Evolutionary conservation across 306 rosid genomes (phyloP), one percentile per base, ranked within the genome.

Genomic region (Corylus heterophylla): DNA sequence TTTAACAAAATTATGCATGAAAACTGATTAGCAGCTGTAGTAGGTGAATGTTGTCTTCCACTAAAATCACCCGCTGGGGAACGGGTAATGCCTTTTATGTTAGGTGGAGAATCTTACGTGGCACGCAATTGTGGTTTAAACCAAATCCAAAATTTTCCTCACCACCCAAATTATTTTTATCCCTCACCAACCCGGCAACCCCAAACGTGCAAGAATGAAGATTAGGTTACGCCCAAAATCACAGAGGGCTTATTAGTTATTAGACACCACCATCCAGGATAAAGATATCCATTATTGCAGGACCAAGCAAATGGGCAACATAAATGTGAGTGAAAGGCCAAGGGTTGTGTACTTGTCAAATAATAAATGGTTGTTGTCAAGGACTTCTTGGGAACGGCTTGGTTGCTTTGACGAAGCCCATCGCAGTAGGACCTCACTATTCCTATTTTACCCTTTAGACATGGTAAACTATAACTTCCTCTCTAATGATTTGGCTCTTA

Each of bases 51-150:
- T 8, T 42, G 55, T 77, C 67, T 35, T 69, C 54, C n/a, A 12
- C 54, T 50, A n/a, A 0, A 12, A 5, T 5, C 45, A 42, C 45
- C 45, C 45, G 1, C 45, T 7, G 45, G 7, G 45, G 45, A 42
- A 42, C 45, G 17, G 37, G 35, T 31, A 31, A 31, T 31, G 47
- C 14, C 10, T 68, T 45, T 10, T 54, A 70, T 3, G 81, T 54
- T 84, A 75, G 87, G 87, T 84, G 61, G 5, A 49, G 1, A 27
- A 29, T 76, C 84, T 55, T 39, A 54, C 79, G 81, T 76, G 87
- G 71, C 83, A 37, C 2, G 9, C 18, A 0, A 42, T 54, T 71
- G 64, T 63, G 71, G 72, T 29, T 70, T 64, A 5, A 79, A 22
- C 45, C 68, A 54, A 69, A 13, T 52, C 64, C 61, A 48, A 12